These are phyloP conservation scores for Solanum paucissectum DNA, from an alignment of 257 asterid species.

Conservation along the genomic window DNA sequence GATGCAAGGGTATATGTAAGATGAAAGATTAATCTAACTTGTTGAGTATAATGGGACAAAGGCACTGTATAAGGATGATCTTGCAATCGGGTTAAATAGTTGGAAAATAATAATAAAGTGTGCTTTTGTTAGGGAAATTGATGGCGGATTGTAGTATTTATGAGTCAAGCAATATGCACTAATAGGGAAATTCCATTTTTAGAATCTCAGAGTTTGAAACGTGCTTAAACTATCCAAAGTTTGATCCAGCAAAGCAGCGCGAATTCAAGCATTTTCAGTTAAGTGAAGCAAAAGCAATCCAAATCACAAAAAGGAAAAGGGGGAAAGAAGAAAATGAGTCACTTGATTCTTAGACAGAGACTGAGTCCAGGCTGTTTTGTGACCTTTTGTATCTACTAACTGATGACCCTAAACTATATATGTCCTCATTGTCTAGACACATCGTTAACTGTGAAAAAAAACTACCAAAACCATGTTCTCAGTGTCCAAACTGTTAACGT, in stretches of 20 bases:
- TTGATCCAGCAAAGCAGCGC: background rate
- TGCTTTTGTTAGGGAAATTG: background rate
- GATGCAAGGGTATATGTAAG: background rate
- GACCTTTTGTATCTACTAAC: background rate
- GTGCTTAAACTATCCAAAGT: background rate
- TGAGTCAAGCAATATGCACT: background rate
- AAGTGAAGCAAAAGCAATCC: background rate
- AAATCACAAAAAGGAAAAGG: background rate
- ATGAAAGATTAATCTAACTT: background rate
- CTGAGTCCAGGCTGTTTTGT: background rate
- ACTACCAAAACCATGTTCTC: background rate
- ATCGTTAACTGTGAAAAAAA: background rate
- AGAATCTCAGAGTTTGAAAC: background rate
- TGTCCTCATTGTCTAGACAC: background rate
- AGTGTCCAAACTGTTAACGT: slow-evolving; percentile 1
- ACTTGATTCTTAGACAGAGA: background rate
- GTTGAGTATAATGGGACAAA: background rate
- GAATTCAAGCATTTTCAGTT: background rate
- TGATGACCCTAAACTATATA: background rate
- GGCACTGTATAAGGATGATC: background rate
- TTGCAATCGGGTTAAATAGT: background rate
- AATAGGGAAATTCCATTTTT: background rate
- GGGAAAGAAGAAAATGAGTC: background rate
- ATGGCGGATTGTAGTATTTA: background rate
- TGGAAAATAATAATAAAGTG: background rate